Conservation (phyloP, 345 rosid genomes). For the Erysimum cheiranthoides region DNA sequence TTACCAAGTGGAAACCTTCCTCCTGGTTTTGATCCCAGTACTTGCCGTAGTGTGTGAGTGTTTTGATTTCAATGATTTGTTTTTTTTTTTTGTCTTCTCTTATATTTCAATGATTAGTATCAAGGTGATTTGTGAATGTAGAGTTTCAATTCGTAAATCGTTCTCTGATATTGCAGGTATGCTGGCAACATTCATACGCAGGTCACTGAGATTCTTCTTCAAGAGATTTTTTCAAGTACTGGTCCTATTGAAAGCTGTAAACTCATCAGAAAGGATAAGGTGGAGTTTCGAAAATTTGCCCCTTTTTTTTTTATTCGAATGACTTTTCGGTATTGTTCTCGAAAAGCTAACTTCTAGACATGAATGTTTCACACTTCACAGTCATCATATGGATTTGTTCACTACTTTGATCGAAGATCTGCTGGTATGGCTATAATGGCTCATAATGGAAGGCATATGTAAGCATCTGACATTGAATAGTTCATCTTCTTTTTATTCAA, state of each 20-base stretch:
- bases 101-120: not conserved
- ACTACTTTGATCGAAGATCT: slow-evolving; percentile 88
- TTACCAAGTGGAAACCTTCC: slow-evolving; percentile 98
- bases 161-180: slow-evolving; percentile 68
- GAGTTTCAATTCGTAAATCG: slow-evolving; percentile 32
- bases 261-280: slow-evolving; percentile 94
- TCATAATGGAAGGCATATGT: slow-evolving; percentile 91
- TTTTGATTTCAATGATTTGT: slow-evolving; percentile 35
- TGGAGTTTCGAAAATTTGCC: slow-evolving; percentile 29
- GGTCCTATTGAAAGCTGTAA: slow-evolving; percentile 93
- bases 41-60: slow-evolving; percentile 99
- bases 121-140: not conserved
- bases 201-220: slow-evolving; percentile 90
- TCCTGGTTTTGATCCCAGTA: slow-evolving; percentile 98
- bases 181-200: slow-evolving; percentile 89
- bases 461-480: slow-evolving; percentile 40
- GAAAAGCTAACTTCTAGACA: not conserved
- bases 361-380: slow-evolving; percentile 48
- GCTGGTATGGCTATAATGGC: slow-evolving; percentile 82
- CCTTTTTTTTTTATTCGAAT: not conserved
- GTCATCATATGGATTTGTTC: slow-evolving; percentile 95
- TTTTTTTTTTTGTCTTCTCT: not conserved
- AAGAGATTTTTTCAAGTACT: slow-evolving; percentile 86
- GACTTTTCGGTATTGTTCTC: not conserved
- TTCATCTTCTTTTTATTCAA: not conserved